These are phyloP conservation scores for Pseudocercospora fuligena DNA, from an alignment of 2,329 filamentous ascomycete species.

Conservation along the genomic window DNA sequence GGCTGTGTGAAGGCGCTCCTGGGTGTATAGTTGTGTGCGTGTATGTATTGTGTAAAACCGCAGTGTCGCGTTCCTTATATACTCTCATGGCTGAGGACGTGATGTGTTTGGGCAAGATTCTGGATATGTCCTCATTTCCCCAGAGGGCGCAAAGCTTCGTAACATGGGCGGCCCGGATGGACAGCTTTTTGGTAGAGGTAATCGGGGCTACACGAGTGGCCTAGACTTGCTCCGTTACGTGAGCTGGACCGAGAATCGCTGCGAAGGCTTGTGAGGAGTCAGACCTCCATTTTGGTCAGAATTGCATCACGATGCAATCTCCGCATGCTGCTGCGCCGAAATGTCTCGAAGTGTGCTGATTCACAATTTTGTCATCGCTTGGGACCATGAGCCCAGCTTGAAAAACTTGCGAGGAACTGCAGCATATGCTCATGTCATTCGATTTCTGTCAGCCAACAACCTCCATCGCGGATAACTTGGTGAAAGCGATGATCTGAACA, in stretches of 20 bases:
- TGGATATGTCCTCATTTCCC: not conserved
- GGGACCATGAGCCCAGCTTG: not conserved
- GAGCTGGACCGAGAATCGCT: not conserved
- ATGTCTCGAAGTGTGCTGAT: not conserved
- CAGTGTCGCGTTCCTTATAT: not conserved
- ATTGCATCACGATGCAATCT: not conserved
- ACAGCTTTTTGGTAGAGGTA: not conserved
- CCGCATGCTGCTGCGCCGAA: not conserved
- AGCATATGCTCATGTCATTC: not conserved
- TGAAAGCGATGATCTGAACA: not conserved
- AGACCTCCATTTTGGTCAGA: not conserved
- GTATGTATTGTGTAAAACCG: too few relatives aligned
- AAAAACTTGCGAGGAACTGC: not conserved
- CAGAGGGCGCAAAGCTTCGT: not conserved
- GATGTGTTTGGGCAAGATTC: not conserved
- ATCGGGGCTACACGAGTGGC: not conserved
- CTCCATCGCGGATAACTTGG: constrained; percentile 5
- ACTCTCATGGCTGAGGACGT: not conserved
- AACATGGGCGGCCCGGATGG: not conserved
- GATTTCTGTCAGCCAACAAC: not conserved
- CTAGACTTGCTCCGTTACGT: not conserved
- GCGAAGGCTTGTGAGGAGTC: not conserved
- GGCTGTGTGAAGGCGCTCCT: too few relatives aligned
- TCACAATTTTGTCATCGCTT: not conserved
- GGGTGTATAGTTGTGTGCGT: too few relatives aligned